Evolutionary conservation across 768 basidiomycete species (phyloP).

Genomic region (Rhizopogon vinicolor): DNA sequence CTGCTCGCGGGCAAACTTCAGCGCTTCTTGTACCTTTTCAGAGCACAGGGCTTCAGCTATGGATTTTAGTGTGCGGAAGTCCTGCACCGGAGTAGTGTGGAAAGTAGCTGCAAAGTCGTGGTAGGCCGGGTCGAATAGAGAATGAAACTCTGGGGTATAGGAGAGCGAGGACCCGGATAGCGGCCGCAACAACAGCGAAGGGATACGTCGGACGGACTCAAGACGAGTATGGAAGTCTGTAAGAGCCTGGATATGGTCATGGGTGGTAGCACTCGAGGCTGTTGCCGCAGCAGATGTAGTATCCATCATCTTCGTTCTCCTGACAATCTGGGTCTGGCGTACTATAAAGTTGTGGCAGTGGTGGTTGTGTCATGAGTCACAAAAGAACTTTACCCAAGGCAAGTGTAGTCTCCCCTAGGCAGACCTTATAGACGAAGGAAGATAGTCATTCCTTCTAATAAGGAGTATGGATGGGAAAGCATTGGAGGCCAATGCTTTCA

Average conservation of each 20-base stretch:
- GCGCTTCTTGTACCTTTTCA: constrained; percentile 53
- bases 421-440: too few species aligned
- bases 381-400: too few species aligned
- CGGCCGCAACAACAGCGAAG: constrained; percentile 36
- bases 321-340: not conserved
- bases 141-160: constrained; percentile 19
- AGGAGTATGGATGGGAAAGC: too few species aligned
- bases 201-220: constrained; percentile 41
- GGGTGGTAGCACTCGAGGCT: constrained; percentile 21
- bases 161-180: constrained; percentile 1
- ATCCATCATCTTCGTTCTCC: constrained; percentile 1
- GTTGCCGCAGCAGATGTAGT: not conserved
- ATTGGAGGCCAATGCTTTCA: too few species aligned
- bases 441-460: too few species aligned
- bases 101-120: constrained; percentile 25
- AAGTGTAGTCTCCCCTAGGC: too few species aligned
- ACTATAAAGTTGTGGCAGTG: too few species aligned
- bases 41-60: constrained; percentile 45
- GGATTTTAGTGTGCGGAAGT: constrained; percentile 44
- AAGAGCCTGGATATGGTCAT: constrained; percentile 42
- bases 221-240: constrained; percentile 42
- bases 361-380: too few species aligned
- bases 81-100: constrained; percentile 23
- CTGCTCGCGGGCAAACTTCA: constrained; percentile 47
- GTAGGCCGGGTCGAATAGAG: constrained; percentile 23